These are phyloP conservation scores for Arachnopeziza araneosa DNA, from an alignment of 2,329 filamentous ascomycete species.

Conservation along the genomic window DNA sequence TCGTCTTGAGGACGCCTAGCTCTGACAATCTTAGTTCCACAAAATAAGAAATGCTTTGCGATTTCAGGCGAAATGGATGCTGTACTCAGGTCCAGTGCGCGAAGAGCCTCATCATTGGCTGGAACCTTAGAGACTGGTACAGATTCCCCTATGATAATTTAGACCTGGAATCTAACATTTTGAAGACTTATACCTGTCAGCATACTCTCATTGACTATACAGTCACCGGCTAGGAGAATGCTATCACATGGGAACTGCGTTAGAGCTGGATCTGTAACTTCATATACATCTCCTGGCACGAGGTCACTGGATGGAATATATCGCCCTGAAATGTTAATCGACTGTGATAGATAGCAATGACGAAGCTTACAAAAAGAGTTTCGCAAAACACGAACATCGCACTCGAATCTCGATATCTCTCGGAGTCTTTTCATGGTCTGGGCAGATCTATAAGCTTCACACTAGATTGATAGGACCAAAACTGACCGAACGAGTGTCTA, in stretches of 20 bases:
- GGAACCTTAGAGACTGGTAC: constrained; percentile 93
- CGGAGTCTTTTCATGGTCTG: constrained; percentile 83
- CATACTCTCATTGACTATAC: constrained; percentile 99
- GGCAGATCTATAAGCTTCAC: constrained; percentile 5
- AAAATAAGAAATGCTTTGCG: constrained; percentile 87
- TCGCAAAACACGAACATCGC: constrained; percentile 85
- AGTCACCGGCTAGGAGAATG: constrained; percentile 84
- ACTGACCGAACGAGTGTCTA: constrained; percentile 79
- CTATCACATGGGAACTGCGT: constrained; percentile 89
- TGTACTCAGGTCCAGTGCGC: constrained; percentile 68
- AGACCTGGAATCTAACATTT: constrained; percentile 2
- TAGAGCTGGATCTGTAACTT: constrained; percentile 88
- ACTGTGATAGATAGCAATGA: background rate
- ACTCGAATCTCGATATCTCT: constrained; percentile 92
- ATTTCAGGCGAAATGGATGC: constrained; percentile 78
- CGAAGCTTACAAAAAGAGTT: constrained; percentile 75
- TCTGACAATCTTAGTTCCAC: constrained; percentile 90
- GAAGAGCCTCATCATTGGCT: constrained; percentile 73
- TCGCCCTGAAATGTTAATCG: constrained; percentile 51
- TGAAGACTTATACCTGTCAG: constrained; percentile 56
- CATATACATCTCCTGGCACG: constrained; percentile 93
- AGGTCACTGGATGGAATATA: constrained; percentile 81
- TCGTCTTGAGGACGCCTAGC: constrained; percentile 83
- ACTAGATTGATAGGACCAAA: background rate
- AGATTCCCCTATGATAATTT: constrained; percentile 65